Base-by-base conservation (phyloP, 73 alveolate genomes). In the Tetrahymena elliotti region DNA sequence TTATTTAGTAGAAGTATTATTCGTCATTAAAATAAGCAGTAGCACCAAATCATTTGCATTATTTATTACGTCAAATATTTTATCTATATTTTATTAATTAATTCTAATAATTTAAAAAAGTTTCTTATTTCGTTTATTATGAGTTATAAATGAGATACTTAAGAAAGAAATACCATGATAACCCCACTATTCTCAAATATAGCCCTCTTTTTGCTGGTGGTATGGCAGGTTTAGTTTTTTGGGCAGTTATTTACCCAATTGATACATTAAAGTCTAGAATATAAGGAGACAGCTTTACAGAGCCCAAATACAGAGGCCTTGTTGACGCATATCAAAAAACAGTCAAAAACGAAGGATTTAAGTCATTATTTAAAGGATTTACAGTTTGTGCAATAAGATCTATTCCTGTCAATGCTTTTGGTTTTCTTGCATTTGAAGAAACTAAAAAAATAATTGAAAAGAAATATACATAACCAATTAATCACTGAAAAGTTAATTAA, bases 361-460 rank as follows among this genome's bases (percentile, higher is more conserved):
- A 37, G 2, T 95, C 96, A 33, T 95, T 96, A 40, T 96, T 96
- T 96, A 95, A 93, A 88, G 98, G 98, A 24, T 96, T 96, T 41
- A 93, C 97, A 84, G 98, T 94, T 12, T 96, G 98, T 92, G 83
- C 96, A 54, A 40, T 95, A 35, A 54, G 98, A 47, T 95, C 98
- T 16, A 37, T 96, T 35, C 88, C 93, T 18, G 96, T 95, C 7
- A 94, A 95, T 53, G 95, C 98, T 3, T 88, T 95, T 20, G 95
- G 94, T 68, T 96, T 95, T 93, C 83, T 92, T 35, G 96, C 97
- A 4, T 95, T 95, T 83, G 98, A 96, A 94, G 88, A 53, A 53
- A 84, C 96, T 13, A 94, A 92, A 47, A 68, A 68, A 31, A 3
- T 68, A n/a, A 68, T 68, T n/a, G 88, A 68, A 68, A 68, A 36